phyloP scores from a whole-genome alignment of 2,329 filamentous ascomycete genomes.

The Stemphylium beticola region DNA sequence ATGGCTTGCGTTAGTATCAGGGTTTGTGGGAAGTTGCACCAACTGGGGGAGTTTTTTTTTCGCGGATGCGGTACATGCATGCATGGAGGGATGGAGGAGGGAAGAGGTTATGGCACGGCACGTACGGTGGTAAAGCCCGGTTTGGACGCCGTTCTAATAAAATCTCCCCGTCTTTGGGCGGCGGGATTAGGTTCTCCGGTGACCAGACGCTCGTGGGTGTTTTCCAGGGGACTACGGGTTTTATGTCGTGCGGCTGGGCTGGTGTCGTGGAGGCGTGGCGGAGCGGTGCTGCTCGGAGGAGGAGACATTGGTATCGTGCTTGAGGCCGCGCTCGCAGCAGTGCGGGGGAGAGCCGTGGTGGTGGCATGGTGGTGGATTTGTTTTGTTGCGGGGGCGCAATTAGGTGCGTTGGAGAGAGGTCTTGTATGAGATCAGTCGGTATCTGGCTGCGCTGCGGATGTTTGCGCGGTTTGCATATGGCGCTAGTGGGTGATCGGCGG shows the following conservation, averaged over 20 bases:
- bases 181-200: conserved; percentile 45
- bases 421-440: conserved; percentile 27
- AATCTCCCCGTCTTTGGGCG: conserved; percentile 46
- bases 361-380: conserved; percentile 30
- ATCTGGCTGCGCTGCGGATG: conserved; percentile 17
- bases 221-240: conserved; percentile 46
- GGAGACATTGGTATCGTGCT: conserved; percentile 29
- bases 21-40: no score
- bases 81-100: not conserved
- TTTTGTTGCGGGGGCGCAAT: conserved; percentile 10
- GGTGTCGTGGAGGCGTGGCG: conserved; percentile 33
- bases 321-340: conserved; percentile 34
- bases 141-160: conserved; percentile 43
- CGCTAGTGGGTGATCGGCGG: conserved; percentile 5
- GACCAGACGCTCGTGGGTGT: conserved; percentile 48
- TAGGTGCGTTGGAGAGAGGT: conserved; percentile 4
- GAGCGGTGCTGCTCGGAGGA: conserved; percentile 24
- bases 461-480: conserved; percentile 33
- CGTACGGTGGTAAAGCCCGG: conserved; percentile 45
- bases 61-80: no score
- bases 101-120: not conserved
- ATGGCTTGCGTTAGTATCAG: not conserved
- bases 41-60: no score
- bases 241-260: conserved; percentile 16
- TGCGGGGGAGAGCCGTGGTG: conserved; percentile 31